Conservation (phyloP, 2,329 filamentous ascomycete genomes). For the Colletotrichum cordylinicola region DNA sequence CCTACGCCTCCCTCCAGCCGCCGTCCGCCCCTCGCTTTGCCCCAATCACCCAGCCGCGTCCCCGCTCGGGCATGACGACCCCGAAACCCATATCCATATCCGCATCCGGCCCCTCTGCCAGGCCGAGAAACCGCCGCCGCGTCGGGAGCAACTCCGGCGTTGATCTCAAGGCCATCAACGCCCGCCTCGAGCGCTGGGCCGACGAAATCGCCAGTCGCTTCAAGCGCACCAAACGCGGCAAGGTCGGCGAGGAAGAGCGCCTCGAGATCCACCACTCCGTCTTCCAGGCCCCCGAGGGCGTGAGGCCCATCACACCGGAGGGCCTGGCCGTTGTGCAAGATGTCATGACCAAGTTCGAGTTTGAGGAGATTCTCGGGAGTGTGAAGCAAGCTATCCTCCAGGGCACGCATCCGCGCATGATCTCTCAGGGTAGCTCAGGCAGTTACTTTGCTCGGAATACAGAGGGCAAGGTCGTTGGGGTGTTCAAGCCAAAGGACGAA, state of each 20-base stretch:
- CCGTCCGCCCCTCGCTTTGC: constrained; percentile 68
- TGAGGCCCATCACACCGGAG: constrained; percentile 80
- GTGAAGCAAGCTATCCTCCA: constrained; percentile 90
- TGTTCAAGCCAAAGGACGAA: constrained; percentile 99
- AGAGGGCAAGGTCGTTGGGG: constrained; percentile 92
- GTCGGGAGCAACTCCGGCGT: constrained; percentile 82
- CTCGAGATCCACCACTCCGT: constrained; percentile 98
- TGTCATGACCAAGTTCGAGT: constrained; percentile 78
- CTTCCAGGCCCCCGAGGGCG: constrained; percentile 89
- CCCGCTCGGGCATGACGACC: constrained; percentile 65
- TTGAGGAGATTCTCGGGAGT: constrained; percentile 87
- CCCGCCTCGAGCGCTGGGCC: constrained; percentile 92
- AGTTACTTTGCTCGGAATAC: constrained; percentile 96
- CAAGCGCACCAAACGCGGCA: constrained; percentile 82
- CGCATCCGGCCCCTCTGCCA: constrained; percentile 30
- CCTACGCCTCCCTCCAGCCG: constrained; percentile 62
- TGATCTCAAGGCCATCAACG: constrained; percentile 98
- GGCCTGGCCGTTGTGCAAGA: constrained; percentile 69
- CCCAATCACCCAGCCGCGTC: constrained; percentile 65
- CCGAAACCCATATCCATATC: constrained; percentile 49
- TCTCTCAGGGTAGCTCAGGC: constrained; percentile 94
- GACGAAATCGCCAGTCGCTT: constrained; percentile 98
- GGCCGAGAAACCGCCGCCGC: constrained; percentile 50
- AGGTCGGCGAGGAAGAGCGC: constrained; percentile 79
- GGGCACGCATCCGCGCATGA: constrained; percentile 92